These are phyloP conservation scores for Pseudogymnoascus sp. DNA, from an alignment of 2,329 filamentous ascomycete genomes.

Conservation along the genomic window DNA sequence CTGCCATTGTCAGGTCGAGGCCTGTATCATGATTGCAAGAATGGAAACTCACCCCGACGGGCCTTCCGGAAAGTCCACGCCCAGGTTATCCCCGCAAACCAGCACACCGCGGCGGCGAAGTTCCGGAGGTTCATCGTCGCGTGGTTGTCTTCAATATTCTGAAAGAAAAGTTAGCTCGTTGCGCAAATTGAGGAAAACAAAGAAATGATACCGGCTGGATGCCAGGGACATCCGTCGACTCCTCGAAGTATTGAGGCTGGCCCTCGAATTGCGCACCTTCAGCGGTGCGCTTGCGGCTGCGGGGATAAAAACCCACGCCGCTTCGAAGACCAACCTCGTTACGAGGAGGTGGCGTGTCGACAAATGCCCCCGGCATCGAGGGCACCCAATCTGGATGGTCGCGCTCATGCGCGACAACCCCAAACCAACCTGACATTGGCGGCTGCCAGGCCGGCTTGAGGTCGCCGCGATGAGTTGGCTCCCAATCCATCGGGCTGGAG, in stretches of 20 bases:
- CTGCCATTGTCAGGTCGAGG: background rate
- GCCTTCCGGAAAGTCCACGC: background rate
- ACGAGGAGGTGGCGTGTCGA: background rate
- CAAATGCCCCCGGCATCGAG: background rate
- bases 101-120: background rate
- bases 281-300: background rate
- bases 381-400: background rate
- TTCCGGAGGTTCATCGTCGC: background rate
- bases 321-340: background rate
- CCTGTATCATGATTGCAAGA: background rate
- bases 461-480: background rate
- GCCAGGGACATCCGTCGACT: background rate
- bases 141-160: background rate
- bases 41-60: background rate
- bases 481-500: background rate
- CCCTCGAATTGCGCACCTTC: background rate
- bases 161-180: conserved; percentile 4
- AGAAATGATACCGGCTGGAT: conserved; percentile 4
- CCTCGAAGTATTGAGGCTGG: background rate
- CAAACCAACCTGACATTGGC: background rate
- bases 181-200: background rate
- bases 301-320: background rate
- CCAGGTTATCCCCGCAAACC: background rate
- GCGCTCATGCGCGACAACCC: background rate
- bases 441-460: background rate